Percentiles rank a stretch among this genome's conserved stretches.
phyloP scores from a whole-genome alignment of 805 yeast species.

The Pichia nanzhaoensis region DNA sequence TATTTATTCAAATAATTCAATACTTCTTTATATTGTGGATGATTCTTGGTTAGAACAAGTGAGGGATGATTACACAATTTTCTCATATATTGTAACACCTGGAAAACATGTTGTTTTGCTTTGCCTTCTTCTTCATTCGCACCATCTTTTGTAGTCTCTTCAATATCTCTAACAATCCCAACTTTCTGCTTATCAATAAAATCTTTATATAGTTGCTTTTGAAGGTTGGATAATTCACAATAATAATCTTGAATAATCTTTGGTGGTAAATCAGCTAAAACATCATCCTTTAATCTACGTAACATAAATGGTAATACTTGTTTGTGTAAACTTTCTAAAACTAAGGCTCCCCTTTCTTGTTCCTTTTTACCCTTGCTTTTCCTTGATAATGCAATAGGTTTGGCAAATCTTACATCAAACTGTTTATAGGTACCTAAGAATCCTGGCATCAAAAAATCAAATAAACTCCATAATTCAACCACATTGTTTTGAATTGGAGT shows the following conservation, averaged over 20 bases:
- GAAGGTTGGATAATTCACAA: constrained; percentile 90
- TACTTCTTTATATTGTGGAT: constrained; percentile 76
- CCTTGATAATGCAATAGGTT: constrained; percentile 92
- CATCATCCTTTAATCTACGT: constrained; percentile 94
- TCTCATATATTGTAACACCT: constrained; percentile 94
- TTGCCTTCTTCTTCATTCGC: constrained; percentile 25
- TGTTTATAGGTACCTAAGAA: constrained; percentile 91
- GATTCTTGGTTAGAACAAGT: constrained; percentile 71
- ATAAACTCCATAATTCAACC: constrained; percentile 92
- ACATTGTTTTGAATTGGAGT: constrained; percentile 98
- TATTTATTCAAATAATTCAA: constrained; percentile 50
- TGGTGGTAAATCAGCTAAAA: constrained; percentile 92
- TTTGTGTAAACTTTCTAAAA: constrained; percentile 90
- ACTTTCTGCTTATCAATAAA: constrained; percentile 81
- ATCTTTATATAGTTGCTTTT: constrained; percentile 79
- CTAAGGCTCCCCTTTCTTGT: constrained; percentile 95
- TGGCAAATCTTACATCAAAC: constrained; percentile 93
- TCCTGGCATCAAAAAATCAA: constrained; percentile 98
- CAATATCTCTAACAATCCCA: constrained; percentile 59
- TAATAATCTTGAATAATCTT: constrained; percentile 97
- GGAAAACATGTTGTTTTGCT: constrained; percentile 88
- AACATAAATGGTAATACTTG: constrained; percentile 95
- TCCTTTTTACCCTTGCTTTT: constrained; percentile 87
- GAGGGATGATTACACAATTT: constrained; percentile 96
- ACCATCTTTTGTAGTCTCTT: constrained; percentile 24